phyloP scores from a whole-genome alignment of 1,284 basidiomycete species.

The Ceratobasidium sp. region DNA sequence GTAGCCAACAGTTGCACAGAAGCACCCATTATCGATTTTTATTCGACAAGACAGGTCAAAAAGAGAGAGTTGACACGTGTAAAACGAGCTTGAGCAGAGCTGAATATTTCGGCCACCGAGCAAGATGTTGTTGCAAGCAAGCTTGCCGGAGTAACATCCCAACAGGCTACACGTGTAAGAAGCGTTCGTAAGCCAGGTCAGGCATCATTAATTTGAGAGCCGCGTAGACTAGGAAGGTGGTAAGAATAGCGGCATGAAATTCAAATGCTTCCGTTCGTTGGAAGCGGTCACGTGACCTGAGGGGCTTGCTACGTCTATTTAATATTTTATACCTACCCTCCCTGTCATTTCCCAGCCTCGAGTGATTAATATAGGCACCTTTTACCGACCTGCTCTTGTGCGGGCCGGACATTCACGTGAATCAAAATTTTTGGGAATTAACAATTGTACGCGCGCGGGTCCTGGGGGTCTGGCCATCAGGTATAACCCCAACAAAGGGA shows the following conservation, averaged over 20 bases:
- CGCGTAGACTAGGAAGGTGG: background rate
- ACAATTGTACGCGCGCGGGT: too few species aligned
- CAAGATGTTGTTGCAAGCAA: background rate
- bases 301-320: too few species aligned
- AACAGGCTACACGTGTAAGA: background rate
- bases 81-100: background rate
- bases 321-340: too few species aligned
- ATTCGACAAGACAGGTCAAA: background rate
- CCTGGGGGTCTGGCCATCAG: too few species aligned
- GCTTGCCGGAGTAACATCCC: background rate
- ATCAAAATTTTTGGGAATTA: too few species aligned
- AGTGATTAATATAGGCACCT: too few species aligned
- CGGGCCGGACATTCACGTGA: too few species aligned
- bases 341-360: too few species aligned
- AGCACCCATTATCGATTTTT: background rate
- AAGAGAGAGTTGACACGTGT: background rate
- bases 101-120: background rate
- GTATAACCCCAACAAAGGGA: too few species aligned
- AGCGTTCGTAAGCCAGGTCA: background rate
- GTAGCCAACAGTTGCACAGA: background rate
- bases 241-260: background rate
- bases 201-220: too few species aligned
- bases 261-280: background rate
- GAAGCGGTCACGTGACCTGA: background rate
- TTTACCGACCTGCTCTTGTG: too few species aligned